phyloP scores from a whole-genome alignment of 2,329 filamentous ascomycete genomes.

The Fusarium albidum region DNA sequence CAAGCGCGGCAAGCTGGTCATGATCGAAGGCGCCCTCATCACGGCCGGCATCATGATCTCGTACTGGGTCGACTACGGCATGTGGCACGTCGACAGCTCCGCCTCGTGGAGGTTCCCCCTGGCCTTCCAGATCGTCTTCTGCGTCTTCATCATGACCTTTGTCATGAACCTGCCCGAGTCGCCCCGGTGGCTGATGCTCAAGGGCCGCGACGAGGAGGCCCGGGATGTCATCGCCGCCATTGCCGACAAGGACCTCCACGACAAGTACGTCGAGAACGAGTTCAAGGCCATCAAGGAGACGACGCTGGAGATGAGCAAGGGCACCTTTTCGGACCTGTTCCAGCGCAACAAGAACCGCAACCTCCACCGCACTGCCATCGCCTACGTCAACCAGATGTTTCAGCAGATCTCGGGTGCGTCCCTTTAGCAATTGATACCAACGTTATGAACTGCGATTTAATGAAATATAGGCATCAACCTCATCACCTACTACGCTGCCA shows the following conservation, averaged over 20 bases:
- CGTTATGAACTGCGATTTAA: too few relatives aligned
- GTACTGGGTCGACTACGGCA: constrained; percentile 69
- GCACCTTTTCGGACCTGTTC: constrained; percentile 67
- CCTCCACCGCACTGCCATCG: constrained; percentile 68
- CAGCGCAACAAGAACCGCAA: constrained; percentile 63
- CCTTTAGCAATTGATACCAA: too few relatives aligned
- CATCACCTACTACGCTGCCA: constrained; percentile 69
- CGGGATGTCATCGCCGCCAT: constrained; percentile 59
- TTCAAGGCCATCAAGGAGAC: constrained; percentile 70
- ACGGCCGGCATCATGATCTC: constrained; percentile 64
- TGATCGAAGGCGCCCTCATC: constrained; percentile 67
- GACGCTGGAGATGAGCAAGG: constrained; percentile 73
- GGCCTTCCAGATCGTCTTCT: constrained; percentile 63
- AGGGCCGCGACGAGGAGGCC: constrained; percentile 57
- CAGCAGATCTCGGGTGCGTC: constrained; percentile 55
- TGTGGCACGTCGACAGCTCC: constrained; percentile 56
- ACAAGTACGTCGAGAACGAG: constrained; percentile 66
- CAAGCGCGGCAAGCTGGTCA: constrained; percentile 67
- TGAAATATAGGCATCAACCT: constrained; percentile 66
- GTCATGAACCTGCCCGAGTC: constrained; percentile 64
- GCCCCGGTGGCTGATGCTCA: constrained; percentile 57
- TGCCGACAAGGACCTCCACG: constrained; percentile 61
- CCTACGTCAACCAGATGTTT: constrained; percentile 69
- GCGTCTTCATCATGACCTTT: constrained; percentile 62
- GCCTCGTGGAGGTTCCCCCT: constrained; percentile 67